phyloP scores from a whole-genome alignment of 2,329 filamentous ascomycete species.

The Ophiostoma sp. region DNA sequence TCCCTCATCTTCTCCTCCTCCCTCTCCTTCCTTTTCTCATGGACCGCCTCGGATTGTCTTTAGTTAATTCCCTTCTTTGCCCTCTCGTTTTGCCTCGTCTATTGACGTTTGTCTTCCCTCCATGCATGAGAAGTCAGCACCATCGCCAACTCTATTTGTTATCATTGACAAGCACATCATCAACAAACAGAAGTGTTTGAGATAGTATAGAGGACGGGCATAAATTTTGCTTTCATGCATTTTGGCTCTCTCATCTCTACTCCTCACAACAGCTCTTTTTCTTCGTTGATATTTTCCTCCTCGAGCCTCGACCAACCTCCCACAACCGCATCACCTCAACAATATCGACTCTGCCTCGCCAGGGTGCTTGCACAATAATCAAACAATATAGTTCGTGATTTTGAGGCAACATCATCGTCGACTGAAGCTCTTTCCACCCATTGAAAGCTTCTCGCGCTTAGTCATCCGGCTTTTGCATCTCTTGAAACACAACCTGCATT shows the following conservation, averaged over 20 bases:
- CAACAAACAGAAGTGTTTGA: neutral
- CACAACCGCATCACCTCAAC: neutral
- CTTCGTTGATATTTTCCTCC: neutral
- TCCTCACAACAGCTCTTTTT: neutral
- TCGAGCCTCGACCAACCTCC: neutral
- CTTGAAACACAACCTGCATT: neutral
- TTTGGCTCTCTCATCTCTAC: neutral
- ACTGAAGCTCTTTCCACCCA: neutral
- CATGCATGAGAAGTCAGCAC: neutral
- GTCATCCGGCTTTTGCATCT: neutral
- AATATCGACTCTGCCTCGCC: neutral
- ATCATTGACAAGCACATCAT: neutral
- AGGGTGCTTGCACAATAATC: neutral
- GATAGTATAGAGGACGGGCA: neutral
- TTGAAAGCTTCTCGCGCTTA: neutral
- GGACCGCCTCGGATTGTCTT: neutral
- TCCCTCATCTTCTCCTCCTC: neutral
- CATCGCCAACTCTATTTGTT: neutral
- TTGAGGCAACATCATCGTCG: neutral
- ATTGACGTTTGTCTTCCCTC: neutral
- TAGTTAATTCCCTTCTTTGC: neutral
- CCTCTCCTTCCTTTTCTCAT: neutral
- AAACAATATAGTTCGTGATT: neutral
- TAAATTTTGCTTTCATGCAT: neutral
- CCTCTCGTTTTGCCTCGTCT: neutral